Evolutionary conservation across 2,329 filamentous ascomycete genomes (phyloP).

Genomic region (Leptographium galeiforme): DNA sequence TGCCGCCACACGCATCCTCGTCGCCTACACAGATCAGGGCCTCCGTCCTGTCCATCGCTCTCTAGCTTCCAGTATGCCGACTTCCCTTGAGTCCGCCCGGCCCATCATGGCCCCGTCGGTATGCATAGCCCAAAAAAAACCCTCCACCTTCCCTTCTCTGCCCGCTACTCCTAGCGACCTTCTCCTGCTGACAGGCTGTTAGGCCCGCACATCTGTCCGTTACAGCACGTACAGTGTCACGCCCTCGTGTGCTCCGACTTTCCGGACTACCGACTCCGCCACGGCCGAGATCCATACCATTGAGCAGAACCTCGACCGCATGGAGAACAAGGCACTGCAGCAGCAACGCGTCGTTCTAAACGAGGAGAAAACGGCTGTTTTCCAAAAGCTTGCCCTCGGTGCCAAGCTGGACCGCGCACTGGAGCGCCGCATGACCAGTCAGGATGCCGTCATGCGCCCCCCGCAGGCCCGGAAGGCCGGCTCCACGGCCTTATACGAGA

Average conservation of each 20-base stretch:
- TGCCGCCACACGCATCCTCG: too few relatives aligned
- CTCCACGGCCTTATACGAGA: constrained; percentile 16
- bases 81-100: constrained; percentile 45
- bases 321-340: constrained; percentile 77
- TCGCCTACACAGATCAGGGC: background rate
- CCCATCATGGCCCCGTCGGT: constrained; percentile 52
- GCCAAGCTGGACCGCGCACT: constrained; percentile 85
- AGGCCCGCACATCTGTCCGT: constrained; percentile 41
- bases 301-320: constrained; percentile 66
- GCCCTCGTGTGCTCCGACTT: constrained; percentile 45
- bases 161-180: background rate
- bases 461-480: constrained; percentile 21
- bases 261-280: constrained; percentile 39
- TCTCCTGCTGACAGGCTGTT: constrained; percentile 8
- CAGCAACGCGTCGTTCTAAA: constrained; percentile 70
- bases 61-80: constrained; percentile 31
- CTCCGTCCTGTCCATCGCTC: background rate
- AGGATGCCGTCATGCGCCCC: constrained; percentile 71
- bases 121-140: constrained; percentile 20
- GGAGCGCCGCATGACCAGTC: constrained; percentile 70
- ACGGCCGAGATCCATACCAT: constrained; percentile 53
- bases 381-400: constrained; percentile 76
- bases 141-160: background rate
- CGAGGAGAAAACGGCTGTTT: constrained; percentile 66
- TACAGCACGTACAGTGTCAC: constrained; percentile 48